Evolutionary conservation across 306 rosid species (phyloP), one percentile per base, ranked within the genome.

Genomic region (Trifolium pratense): DNA sequence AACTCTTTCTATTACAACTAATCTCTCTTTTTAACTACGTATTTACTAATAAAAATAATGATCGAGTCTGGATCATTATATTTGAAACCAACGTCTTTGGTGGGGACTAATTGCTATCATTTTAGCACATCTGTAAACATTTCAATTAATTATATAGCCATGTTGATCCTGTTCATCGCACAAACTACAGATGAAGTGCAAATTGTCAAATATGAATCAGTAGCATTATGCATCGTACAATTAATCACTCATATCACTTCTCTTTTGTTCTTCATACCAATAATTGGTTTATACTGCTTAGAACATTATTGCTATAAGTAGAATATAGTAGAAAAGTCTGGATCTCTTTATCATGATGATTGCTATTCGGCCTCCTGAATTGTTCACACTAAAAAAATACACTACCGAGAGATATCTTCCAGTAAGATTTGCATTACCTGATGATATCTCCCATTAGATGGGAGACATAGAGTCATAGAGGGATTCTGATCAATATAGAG

Each of bases 311-410:
- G 45, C 1, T 29, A 29, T 4, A 4, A 6, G 21, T 17, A 17
- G 23, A 71, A 21, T 26, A 9, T 58, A 39, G 32, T 58, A 11
- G 58, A 18, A 26, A 9, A 9, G 45, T 72, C 26, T 48, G 11
- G 43, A 68, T 29, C 59, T 18, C 72, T 45, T 9, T 66, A 43
- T 13, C 37, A 3, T 66, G n/a, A n/a, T n/a, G n/a, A n/a, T n/a
- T n/a, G n/a, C n/a, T n/a, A n/a, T n/a, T n/a, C n/a, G n/a, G n/a
- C n/a, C n/a, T n/a, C n/a, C n/a, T n/a, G n/a, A n/a, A n/a, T n/a
- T n/a, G n/a, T n/a, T n/a, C n/a, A n/a, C n/a, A n/a, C n/a, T n/a
- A n/a, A n/a, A n/a, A n/a, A n/a, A n/a, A n/a, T n/a, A n/a, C n/a
- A n/a, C n/a, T n/a, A n/a, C n/a, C n/a, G n/a, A n/a, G n/a, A n/a